Conservation (phyloP, 1,284 basidiomycete species). For the Tremellales sp. region DNA sequence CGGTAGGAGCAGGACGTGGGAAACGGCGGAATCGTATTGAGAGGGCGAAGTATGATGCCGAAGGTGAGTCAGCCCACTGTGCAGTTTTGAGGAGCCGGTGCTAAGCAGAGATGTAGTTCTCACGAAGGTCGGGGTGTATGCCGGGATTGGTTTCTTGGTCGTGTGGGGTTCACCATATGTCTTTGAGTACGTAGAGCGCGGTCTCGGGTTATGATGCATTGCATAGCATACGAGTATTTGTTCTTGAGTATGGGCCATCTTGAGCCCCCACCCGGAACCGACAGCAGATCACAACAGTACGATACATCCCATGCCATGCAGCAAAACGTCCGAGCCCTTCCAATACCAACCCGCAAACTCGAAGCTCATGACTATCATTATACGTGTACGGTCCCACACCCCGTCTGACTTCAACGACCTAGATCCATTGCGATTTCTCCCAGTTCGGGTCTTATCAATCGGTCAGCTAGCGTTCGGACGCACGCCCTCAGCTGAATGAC, state of each 20-base stretch:
- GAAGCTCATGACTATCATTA: too few species aligned
- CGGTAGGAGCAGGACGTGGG: slow-evolving; percentile 7
- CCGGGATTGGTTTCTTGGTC: slow-evolving; percentile 72
- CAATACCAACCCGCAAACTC: too few species aligned
- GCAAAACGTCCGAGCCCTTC: too few species aligned
- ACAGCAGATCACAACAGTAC: too few species aligned
- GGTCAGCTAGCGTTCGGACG: not conserved
- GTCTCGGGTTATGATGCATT: slow-evolving; percentile 1
- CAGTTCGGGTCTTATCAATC: slow-evolving; percentile 42
- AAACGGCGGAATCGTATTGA: slow-evolving; percentile 9
- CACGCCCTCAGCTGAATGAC: slow-evolving; percentile 15
- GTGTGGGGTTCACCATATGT: slow-evolving; percentile 60
- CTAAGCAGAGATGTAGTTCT: slow-evolving; percentile 71
- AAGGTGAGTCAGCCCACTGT: slow-evolving; percentile 23
- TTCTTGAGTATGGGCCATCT: too few species aligned
- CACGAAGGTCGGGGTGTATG: slow-evolving; percentile 87
- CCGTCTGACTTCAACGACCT: not conserved
- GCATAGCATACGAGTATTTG: too few species aligned
- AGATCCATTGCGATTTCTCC: slow-evolving; percentile 47
- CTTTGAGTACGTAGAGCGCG: slow-evolving; percentile 59
- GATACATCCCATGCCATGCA: too few species aligned
- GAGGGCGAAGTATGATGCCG: slow-evolving; percentile 26
- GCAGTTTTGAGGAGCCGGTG: slow-evolving; percentile 62
- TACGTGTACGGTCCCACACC: too few species aligned
- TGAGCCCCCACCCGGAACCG: too few species aligned